phyloP scores from a whole-genome alignment of 2,329 filamentous ascomycete genomes.

The Aspergillus unguis region DNA sequence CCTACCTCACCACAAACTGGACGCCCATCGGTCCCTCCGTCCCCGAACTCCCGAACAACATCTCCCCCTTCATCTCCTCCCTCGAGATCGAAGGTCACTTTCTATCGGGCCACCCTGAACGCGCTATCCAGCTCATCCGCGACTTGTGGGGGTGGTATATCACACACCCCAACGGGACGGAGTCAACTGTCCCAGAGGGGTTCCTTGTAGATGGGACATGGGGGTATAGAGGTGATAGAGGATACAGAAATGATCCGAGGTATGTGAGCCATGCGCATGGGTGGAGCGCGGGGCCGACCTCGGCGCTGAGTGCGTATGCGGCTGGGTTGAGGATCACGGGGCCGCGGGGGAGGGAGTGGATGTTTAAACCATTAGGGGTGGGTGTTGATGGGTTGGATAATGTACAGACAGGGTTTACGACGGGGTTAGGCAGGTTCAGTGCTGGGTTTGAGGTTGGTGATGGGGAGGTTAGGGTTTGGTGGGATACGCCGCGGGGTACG shows the following conservation, averaged over 20 bases:
- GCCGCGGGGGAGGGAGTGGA: constrained; percentile 43
- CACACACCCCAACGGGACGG: constrained; percentile 55
- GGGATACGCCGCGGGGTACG: not conserved
- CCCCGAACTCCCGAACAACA: constrained; percentile 57
- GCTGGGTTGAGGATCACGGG: constrained; percentile 44
- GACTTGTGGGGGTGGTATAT: constrained; percentile 61
- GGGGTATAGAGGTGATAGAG: constrained; percentile 53
- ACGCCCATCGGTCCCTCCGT: constrained; percentile 53
- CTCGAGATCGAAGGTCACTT: constrained; percentile 61
- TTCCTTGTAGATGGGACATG: constrained; percentile 57
- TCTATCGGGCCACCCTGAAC: constrained; percentile 44
- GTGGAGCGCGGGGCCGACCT: constrained; percentile 44
- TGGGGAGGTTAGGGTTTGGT: not conserved
- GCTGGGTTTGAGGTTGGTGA: not conserved
- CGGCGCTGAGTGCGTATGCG: constrained; percentile 44
- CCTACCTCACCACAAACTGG: constrained; percentile 52
- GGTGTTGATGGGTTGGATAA: constrained; percentile 41
- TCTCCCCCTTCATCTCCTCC: constrained; percentile 57
- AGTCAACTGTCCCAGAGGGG: constrained; percentile 59
- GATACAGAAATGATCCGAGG: constrained; percentile 50
- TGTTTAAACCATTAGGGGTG: constrained; percentile 36
- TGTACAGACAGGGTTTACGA: constrained; percentile 48
- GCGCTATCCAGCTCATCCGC: constrained; percentile 56
- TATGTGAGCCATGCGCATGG: constrained; percentile 45
- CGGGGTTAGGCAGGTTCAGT: constrained; percentile 40